A percentile compares a stretch with the other conserved stretches of the same genome.
phyloP scores from a whole-genome alignment of 2,329 filamentous ascomycete species.

The Proliferodiscus dingleyae region DNA sequence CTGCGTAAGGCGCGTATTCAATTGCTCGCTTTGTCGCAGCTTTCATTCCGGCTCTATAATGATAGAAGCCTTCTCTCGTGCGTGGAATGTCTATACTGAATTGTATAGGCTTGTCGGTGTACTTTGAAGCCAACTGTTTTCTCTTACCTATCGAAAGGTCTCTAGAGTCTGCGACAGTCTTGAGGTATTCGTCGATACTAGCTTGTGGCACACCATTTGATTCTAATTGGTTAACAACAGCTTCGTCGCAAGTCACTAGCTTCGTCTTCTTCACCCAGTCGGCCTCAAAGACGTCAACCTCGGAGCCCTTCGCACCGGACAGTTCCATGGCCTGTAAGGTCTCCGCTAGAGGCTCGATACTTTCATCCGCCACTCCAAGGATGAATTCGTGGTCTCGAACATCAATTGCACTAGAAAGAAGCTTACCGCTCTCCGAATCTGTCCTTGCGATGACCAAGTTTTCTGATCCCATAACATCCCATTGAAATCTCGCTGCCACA shows the following conservation, averaged over 20 bases:
- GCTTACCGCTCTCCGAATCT: constrained; percentile 87
- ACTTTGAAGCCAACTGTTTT: constrained; percentile 63
- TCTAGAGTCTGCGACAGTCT: constrained; percentile 55
- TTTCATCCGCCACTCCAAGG: constrained; percentile 70
- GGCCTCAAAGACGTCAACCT: constrained; percentile 83
- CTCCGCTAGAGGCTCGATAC: constrained; percentile 78
- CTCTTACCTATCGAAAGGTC: constrained; percentile 76
- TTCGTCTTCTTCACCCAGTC: constrained; percentile 83
- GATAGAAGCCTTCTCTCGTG: constrained; percentile 90
- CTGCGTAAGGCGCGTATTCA: constrained; percentile 85
- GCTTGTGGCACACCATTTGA: constrained; percentile 58
- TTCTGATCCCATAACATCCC: constrained; percentile 96
- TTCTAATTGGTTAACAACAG: constrained; percentile 69
- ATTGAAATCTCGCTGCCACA: constrained; percentile 88
- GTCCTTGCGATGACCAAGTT: constrained; percentile 93
- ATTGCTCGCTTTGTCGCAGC: constrained; percentile 91
- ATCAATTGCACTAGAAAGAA: constrained; percentile 87
- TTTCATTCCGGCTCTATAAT: constrained; percentile 76
- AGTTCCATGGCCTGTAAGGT: constrained; percentile 87
- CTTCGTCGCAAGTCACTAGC: constrained; percentile 89
- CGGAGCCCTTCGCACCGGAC: constrained; percentile 66
- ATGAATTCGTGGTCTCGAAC: constrained; percentile 97
- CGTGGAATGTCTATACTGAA: constrained; percentile 92
- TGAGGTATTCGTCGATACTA: constrained; percentile 64
- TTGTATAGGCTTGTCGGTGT: constrained; percentile 63